Base-by-base conservation (phyloP, 345 rosid species). In the Brassica cretica region DNA sequence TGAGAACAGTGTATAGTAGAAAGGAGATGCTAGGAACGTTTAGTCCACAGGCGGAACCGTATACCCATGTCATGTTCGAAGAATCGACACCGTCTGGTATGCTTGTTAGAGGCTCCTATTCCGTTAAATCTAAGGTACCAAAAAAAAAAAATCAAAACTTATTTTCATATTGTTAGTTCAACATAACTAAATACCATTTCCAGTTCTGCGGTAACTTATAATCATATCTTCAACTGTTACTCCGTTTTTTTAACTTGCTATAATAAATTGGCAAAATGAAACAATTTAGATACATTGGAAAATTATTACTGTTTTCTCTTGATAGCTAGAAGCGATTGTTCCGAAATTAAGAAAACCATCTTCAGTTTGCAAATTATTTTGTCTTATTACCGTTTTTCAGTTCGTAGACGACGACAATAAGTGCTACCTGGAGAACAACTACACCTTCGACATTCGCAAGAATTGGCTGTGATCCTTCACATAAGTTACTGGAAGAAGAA, bases 1-100 rank as follows among this genome's bases (percentile, higher is more conserved):
- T 62, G 30, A 49, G 56, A 11, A 64, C 86, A 94, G 97, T 94
- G 74, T 97, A 94, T 78, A 84, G 86, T 78, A 64, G 88, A 27
- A 93, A 93, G 82, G 93, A 90, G 82, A 94, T 91, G 98, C 73
- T 94, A 3, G 98, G 98, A 84, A 93, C 98, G 67, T 89, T 85
- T 71, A 89, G 98, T 79, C 97, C 98, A 32, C 94, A 93, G 82
- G 84, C 87, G 15, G 98, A 90, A 66, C 83, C 96, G 19, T 93
- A 91, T 81, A 85, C 75, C 2, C 90, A 90, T 65, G 85, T 84
- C 76, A 82, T 93, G 84, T 88, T 87, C 5, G 96, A 93, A 78
- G 98, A 93, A 60, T 84, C 89, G 1, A 89, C 98, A 25, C 98
- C 98, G 14, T 90, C 97, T 78, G 98, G 94, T 51, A 77, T 91